These are phyloP conservation scores for Ceratocystis destructans DNA, from an alignment of 2,329 filamentous ascomycete genomes.

Conservation along the genomic window DNA sequence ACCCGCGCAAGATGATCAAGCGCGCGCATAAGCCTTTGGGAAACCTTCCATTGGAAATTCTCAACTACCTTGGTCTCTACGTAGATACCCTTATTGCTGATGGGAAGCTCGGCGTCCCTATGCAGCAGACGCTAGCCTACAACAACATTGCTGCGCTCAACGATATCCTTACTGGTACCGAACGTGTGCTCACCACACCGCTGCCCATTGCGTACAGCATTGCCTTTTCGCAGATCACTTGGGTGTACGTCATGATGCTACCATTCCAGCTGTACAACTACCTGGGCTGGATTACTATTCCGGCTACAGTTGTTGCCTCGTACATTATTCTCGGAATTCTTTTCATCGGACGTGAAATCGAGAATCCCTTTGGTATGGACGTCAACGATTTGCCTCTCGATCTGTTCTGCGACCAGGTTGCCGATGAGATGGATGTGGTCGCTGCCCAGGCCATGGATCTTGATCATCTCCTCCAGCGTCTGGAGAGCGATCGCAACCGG, in stretches of 20 bases:
- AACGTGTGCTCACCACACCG: conserved; percentile 69
- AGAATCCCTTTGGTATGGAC: conserved; percentile 73
- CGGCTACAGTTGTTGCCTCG: conserved; percentile 55
- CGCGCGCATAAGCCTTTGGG: conserved; percentile 57
- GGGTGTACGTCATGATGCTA: conserved; percentile 66
- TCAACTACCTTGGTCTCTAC: conserved; percentile 56
- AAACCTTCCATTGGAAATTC: conserved; percentile 70
- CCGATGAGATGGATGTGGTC: conserved; percentile 60
- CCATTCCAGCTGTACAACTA: conserved; percentile 61
- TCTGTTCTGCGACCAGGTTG: conserved; percentile 60
- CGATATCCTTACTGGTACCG: conserved; percentile 57
- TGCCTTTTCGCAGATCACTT: conserved; percentile 73
- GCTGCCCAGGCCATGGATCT: conserved; percentile 35
- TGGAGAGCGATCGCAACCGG: conserved; percentile 32
- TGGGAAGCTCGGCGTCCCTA: conserved; percentile 40
- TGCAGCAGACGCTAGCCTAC: conserved; percentile 48
- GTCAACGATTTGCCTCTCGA: conserved; percentile 73
- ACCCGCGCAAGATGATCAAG: conserved; percentile 67
- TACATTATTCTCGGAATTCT: conserved; percentile 72
- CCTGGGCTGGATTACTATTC: conserved; percentile 63
- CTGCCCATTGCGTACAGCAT: conserved; percentile 74
- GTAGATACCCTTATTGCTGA: conserved; percentile 46
- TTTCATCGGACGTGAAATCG: conserved; percentile 65
- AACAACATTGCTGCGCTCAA: conserved; percentile 51
- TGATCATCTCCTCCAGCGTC: conserved; percentile 25